Evolutionary conservation across 2,329 filamentous ascomycete genomes (phyloP), one percentile per base, ranked within the genome.

Genomic region (Xylariaceae sp.): DNA sequence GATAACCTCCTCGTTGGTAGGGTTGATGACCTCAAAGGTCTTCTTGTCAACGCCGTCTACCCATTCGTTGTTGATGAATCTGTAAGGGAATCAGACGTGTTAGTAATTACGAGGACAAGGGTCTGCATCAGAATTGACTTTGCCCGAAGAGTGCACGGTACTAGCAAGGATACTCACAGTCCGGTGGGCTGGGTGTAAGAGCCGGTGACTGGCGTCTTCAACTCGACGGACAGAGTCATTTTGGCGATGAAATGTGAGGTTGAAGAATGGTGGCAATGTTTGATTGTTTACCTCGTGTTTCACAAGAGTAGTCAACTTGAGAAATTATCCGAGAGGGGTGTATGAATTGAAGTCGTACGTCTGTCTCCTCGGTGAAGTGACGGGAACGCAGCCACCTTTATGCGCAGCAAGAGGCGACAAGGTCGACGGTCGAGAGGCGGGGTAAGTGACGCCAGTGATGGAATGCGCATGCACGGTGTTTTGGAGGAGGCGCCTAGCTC

Each of bases 51-150:
- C 85, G 69, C 84, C 80, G 72, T 88, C 84, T 60, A 95, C 83
- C 76, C 87, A 97, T 74, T 97, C 88, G 73, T 93, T 92, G 82
- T 94, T 92, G 82, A 96, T 94, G 81, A 90, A 94, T 56, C 87
- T 90, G 65, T 10, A 17, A 6, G 7, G 7, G 34, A 41, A 38
- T 63, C 56, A 42, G 31, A 38, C 16, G 14, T n/a, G 31, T 42
- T 55, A 70, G 42, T 31, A 14, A 18, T 18, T 14, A 14, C 40
- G 44, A 41, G 14, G 33, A 13, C 14, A 31, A 12, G 22, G 36
- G 18, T 33, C 17, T 19, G 16, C 22, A 28, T 28, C 22, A 22
- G 7, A 31, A 31, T 31, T 12, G 28, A 45, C 13, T 31, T 33
- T 31, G 12, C 10, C 12, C 13, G 31, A 42, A 6, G n/a, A 34